Percentiles rank a stretch among this genome's conserved stretches.
Conservation (phyloP, 306 rosid species). For the Gynostemma pentaphyllum region DNA sequence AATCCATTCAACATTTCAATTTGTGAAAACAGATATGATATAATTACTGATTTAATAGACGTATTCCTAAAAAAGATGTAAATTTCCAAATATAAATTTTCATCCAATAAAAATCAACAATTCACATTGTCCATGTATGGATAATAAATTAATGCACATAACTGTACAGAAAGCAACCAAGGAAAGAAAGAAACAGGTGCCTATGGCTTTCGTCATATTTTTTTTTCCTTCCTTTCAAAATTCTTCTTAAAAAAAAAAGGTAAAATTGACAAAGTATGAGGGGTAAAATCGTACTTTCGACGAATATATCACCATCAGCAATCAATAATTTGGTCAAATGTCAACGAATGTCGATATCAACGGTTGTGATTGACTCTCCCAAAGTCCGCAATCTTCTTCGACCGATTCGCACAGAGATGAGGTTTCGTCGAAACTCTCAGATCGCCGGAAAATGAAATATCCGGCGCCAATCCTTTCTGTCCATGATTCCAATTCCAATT, state of each 20-base stretch:
- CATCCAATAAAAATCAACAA: too few relatives aligned
- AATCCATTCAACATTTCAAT: too few relatives aligned
- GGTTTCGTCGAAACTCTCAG: slow-evolving; percentile 37
- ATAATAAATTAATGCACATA: slow-evolving; percentile 7
- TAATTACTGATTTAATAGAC: too few relatives aligned
- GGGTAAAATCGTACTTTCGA: slow-evolving; percentile 29
- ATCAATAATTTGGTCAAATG: slow-evolving; percentile 12
- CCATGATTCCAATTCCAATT: slow-evolving; percentile 64
- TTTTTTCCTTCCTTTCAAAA: too few relatives aligned
- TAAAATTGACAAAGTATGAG: background rate
- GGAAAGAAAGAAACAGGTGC: background rate
- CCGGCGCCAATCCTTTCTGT: slow-evolving; percentile 49
- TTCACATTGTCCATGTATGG: too few relatives aligned
- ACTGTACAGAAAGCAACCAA: background rate
- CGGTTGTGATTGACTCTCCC: slow-evolving; percentile 72
- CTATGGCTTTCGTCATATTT: background rate
- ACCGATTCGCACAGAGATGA: slow-evolving; percentile 62
- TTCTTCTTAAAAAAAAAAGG: background rate
- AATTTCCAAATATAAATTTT: too few relatives aligned
- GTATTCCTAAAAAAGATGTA: too few relatives aligned
- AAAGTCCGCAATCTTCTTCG: slow-evolving; percentile 78
- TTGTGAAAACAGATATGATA: too few relatives aligned
- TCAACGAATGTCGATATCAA: slow-evolving; percentile 36
- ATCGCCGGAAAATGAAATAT: slow-evolving; percentile 30
- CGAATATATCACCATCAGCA: background rate